Evolutionary conservation across 2,329 filamentous ascomycete genomes (phyloP), one percentile per base, ranked within the genome.

Genomic region (Xylaria sp.): DNA sequence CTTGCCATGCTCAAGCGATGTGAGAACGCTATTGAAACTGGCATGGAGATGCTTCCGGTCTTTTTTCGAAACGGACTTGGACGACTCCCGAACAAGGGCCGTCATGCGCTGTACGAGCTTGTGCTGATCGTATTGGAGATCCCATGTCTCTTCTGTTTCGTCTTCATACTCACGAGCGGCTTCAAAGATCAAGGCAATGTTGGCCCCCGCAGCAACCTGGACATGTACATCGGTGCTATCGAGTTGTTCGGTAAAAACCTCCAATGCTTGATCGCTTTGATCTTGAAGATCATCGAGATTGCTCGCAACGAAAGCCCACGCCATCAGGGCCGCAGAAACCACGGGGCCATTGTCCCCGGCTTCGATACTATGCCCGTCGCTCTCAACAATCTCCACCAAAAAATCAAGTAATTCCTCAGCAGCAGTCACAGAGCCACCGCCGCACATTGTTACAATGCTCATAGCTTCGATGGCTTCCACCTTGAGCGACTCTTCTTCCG

Each of bases 231-330:
- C 88, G 31, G 82, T 82, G 73, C 90, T 92, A 62, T 93, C 88
- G 17, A 97, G 88, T 75, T 96, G 93, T 48, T 96, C 92, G 41
- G 91, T 87, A 68, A 97, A 92, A 1, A 89, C 88, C 54, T 95
- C 90, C 69, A 95, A 85, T 15, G 91, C 89, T 27, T 86, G 78
- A 65, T 92, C 88, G 31, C 89, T 91, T 62, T 87, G 83, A 15
- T 85, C 83, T 67, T 91, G 87, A 43, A 93, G 81, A 69, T 94
- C 90, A 3, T 93, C 89, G 6, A 94, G 79, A 62, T 90, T 86
- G 3, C 90, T 93, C 4, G 90, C 90, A 4, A 96, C 83, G 66
- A 94, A 90, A 1, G 89, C 89, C 91, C 92, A 96, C 60, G 89
- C 87, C 66, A 90, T 85, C 1, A 96, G 80, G 0, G 92, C 91